Base-by-base conservation (phyloP, 768 basidiomycete species). In the Pisolithus microcarpus region DNA sequence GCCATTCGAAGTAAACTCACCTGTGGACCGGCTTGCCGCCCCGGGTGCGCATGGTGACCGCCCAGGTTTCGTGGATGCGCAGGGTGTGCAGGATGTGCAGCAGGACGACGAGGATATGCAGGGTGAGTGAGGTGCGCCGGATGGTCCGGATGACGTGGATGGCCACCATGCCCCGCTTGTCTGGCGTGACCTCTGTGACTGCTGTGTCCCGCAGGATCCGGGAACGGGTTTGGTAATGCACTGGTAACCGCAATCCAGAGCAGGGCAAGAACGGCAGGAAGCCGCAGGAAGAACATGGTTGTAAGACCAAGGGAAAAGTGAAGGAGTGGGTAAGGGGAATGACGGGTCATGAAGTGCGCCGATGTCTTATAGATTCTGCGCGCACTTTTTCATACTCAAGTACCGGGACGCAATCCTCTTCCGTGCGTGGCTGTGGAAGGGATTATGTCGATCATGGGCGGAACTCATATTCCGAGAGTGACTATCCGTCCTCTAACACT, bases 261-360 rank as follows among this genome's bases (percentile, higher is more conserved):
- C 15, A 52, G 31, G 19, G 51, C 38, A 34, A 52, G 43, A 38
- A 47, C 8, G 18, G 38, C 45, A 28, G 44, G 45, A 21, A 31
- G 38, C 40, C 39, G 28, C 15, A 23, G 10, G 45, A 47, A 47
- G 38, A 46, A 24, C 51, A 52, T 52, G n/a, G 26, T 26, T 44
- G 26, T 26, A 16, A 28, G 13, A 9, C 13, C 38, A 36, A 30
- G 28, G 15, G 30, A 13, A n/a, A 10, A 16, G 18, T 24, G 44
- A 36, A 15, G 18, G 24, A 43, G 43, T 30, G 28, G 24, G 5
- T 8, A 4, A 26, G 37, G 16, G 37, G 10, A n/a, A n/a, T 11
- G 21, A n/a, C 23, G 36, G 26, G 13, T 2, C 6, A 4, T 37
- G 3, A 5, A 16, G 31, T 5, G 8, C 19, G 19, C n/a, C n/a